Base-by-base conservation (phyloP, 2,329 filamentous ascomycete species). In the Curvularia spicifera region DNA sequence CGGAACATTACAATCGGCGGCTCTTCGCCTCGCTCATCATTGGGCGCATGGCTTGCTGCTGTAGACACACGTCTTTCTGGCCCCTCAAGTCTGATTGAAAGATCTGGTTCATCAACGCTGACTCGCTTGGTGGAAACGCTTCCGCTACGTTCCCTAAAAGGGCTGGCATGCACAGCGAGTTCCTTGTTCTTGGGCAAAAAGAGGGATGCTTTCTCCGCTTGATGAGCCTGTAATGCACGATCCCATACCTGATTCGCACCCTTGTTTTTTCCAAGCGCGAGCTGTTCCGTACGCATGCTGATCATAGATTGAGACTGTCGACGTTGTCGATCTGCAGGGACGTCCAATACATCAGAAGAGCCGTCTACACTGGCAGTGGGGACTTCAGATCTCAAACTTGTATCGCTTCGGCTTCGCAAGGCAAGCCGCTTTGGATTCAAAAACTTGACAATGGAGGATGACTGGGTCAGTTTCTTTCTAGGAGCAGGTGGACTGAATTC, bases 401-500 rank as follows among this genome's bases (percentile, higher is more conserved):
- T 62, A 35, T 75, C 72, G 47, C 74, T 78, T 47, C 72, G 67
- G 28, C 74, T 78, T 22, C 71, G 67, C 33, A 70, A 39, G 24
- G 65, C 70, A 9, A 63, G 62, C 6, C 67, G 64, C 39, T 71
- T 75, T 0, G 70, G 63, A 20, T 68, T 70, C 5, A 76, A 37
- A n/a, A 76, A 68, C 28, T 66, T 73, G 54, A 72, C 68, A 22
- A 75, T 65, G 0, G 73, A 72, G 10, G 61, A 58, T 7, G 71
- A 68, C 7, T 68, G 59, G 1, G 62, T 62, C 12, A 64, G 52
- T 35, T 59, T 73, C 53, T 71, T 76, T 35, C 60, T 63, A 4
- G 69, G 64, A 15, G 71, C 71, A 6, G 72, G 66, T 1, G 69
- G 71, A 39, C 71, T 74, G 59, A 77, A 74, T 28, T 76, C 74